Evolutionary conservation across 208 protist genomes (phyloP).

Genomic region (Trypanosomatidae sp.): DNA sequence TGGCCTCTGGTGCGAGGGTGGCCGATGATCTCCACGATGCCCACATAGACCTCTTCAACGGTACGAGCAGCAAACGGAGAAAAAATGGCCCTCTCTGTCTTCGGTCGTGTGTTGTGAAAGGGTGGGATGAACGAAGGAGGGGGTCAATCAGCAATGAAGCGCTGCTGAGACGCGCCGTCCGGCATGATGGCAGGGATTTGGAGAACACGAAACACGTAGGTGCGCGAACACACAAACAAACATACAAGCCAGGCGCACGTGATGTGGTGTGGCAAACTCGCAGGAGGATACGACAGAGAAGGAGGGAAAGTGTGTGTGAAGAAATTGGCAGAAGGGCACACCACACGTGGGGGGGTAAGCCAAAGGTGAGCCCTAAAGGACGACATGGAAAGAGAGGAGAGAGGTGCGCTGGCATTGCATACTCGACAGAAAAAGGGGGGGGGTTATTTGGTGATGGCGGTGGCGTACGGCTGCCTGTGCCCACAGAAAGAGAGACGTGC

Average conservation of each 20-base stretch:
- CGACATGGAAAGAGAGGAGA: not conserved
- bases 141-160: not conserved
- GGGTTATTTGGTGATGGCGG: not conserved
- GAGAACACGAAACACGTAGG: not conserved
- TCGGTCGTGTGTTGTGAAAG: not conserved
- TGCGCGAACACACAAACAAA: not conserved
- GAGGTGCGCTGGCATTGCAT: not conserved
- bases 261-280: not conserved
- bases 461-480: not conserved
- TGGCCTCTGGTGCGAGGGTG: not conserved
- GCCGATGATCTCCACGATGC: constrained; percentile 13
- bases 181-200: not conserved
- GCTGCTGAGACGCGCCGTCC: not conserved
- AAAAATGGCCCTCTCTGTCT: not conserved
- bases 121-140: not conserved
- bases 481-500: not conserved
- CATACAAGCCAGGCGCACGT: not conserved
- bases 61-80: not conserved
- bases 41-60: constrained; percentile 22
- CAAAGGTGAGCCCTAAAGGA: not conserved
- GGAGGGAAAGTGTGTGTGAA: not conserved
- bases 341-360: not conserved
- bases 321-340: not conserved
- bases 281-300: not conserved
- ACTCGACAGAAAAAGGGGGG: not conserved